Conservation (phyloP, 2,329 filamentous ascomycete genomes). For the Aspergillus sp. region DNA sequence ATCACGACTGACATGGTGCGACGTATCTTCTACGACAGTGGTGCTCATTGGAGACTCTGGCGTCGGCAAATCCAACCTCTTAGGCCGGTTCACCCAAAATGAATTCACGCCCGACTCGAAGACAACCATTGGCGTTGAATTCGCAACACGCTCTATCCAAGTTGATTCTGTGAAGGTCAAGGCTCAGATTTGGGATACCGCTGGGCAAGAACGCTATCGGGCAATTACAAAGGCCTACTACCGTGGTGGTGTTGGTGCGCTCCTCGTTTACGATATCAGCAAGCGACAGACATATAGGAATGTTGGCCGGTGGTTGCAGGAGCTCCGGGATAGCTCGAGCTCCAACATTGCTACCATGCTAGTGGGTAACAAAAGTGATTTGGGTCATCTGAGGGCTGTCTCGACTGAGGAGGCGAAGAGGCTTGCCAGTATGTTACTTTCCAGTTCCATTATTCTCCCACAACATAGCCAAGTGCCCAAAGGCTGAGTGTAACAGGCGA, state of each 20-base stretch:
- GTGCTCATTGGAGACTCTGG: constrained; percentile 99
- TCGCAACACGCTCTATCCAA: constrained; percentile 97
- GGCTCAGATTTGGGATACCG: constrained; percentile 99
- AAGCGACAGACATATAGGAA: constrained; percentile 99
- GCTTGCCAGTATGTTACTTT: constrained; percentile 77
- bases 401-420: constrained; percentile 97
- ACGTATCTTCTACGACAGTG: constrained; percentile 58
- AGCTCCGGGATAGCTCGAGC: constrained; percentile 95
- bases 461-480: neutral
- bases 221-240: constrained; percentile 99
- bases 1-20: constrained; percentile 25
- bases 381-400: constrained; percentile 95
- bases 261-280: constrained; percentile 99
- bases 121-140: constrained; percentile 99
- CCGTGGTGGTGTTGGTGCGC: constrained; percentile 92
- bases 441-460: neutral
- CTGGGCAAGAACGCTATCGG: constrained; percentile 97
- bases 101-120: constrained; percentile 99
- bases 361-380: constrained; percentile 99
- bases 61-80: constrained; percentile 99
- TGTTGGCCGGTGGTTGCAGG: constrained; percentile 98
- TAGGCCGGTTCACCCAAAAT: constrained; percentile 99
- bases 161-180: constrained; percentile 99
- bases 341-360: constrained; percentile 99
- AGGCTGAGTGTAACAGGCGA: constrained; percentile 66